A percentile compares a stretch with the other conserved stretches of the same genome.
Conservation (phyloP, 768 basidiomycete species). For the Leccinum variicolor region DNA sequence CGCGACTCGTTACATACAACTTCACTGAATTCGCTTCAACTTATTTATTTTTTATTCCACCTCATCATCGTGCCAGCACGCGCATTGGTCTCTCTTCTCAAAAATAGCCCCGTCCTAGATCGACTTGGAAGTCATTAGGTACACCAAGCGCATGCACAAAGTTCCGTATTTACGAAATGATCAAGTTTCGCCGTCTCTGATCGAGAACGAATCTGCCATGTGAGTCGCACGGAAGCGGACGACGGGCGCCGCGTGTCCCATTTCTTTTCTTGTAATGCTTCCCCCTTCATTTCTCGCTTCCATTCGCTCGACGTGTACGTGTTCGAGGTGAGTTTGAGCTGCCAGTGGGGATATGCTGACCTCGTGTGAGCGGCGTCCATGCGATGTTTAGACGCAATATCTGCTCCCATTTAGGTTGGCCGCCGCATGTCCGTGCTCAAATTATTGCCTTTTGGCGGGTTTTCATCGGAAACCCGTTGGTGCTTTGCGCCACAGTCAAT, state of each 20-base stretch:
- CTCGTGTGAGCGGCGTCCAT: not conserved
- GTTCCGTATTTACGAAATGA: not conserved
- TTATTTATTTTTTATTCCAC: not conserved
- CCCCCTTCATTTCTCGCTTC: not conserved
- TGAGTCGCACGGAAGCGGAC: not conserved
- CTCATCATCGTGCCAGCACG: conserved; percentile 3
- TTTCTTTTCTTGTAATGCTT: not conserved
- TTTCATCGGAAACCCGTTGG: not conserved
- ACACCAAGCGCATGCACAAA: not conserved
- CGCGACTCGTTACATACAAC: not conserved
- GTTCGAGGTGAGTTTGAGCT: not conserved
- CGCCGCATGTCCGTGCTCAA: no score
- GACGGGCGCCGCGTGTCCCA: not conserved
- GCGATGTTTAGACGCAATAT: not conserved
- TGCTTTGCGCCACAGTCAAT: not conserved
- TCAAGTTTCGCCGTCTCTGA: not conserved
- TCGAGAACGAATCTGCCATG: not conserved
- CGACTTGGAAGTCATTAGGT: no score
- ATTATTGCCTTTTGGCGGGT: no score
- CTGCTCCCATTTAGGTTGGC: not conserved
- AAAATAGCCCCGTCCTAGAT: no score
- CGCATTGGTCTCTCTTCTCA: not conserved
- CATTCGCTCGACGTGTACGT: not conserved
- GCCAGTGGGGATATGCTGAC: not conserved
- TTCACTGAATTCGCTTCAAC: conserved; percentile 1